These are phyloP conservation scores for Wickerhamiella qilinensis DNA, from an alignment of 805 yeast species.

Conservation along the genomic window DNA sequence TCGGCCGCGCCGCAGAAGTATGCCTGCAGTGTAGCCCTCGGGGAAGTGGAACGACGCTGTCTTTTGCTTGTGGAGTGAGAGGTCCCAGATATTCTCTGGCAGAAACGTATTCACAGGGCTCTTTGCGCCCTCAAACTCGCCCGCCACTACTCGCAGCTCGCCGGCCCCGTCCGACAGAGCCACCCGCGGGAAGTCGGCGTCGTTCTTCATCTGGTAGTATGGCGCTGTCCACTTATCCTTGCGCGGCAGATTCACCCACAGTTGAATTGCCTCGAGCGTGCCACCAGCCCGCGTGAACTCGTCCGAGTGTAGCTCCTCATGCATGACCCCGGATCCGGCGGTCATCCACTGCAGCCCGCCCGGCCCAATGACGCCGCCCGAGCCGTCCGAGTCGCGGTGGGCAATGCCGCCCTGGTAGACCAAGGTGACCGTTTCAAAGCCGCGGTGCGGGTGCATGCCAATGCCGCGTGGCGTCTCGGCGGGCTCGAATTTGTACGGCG, in stretches of 20 bases:
- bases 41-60: slow-evolving; percentile 43
- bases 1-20: slow-evolving; percentile 50
- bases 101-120: slow-evolving; percentile 64
- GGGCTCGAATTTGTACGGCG: slow-evolving; percentile 6
- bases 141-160: slow-evolving; percentile 61
- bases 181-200: slow-evolving; percentile 53
- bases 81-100: slow-evolving; percentile 61
- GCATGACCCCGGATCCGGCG: slow-evolving; percentile 76
- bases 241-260: slow-evolving; percentile 73
- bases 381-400: slow-evolving; percentile 76
- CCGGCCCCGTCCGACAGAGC: slow-evolving; percentile 42
- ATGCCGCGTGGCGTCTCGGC: slow-evolving; percentile 5
- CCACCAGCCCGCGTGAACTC: slow-evolving; percentile 18
- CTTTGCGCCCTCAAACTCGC: slow-evolving; percentile 56
- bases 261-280: slow-evolving; percentile 53
- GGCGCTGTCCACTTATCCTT: slow-evolving; percentile 48
- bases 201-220: slow-evolving; percentile 57
- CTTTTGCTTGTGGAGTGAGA: slow-evolving; percentile 48
- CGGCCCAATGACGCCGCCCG: slow-evolving; percentile 51
- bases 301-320: slow-evolving; percentile 46
- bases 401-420: slow-evolving; percentile 49
- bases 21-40: slow-evolving; percentile 47
- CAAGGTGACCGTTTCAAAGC: slow-evolving; percentile 65
- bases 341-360: slow-evolving; percentile 90
- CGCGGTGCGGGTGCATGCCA: slow-evolving; percentile 52